A percentile compares a stretch with the other conserved stretches of the same genome.
These are phyloP conservation scores for Thermochaetoides dissita DNA, from an alignment of 2,329 filamentous ascomycete genomes.

Conservation along the genomic window DNA sequence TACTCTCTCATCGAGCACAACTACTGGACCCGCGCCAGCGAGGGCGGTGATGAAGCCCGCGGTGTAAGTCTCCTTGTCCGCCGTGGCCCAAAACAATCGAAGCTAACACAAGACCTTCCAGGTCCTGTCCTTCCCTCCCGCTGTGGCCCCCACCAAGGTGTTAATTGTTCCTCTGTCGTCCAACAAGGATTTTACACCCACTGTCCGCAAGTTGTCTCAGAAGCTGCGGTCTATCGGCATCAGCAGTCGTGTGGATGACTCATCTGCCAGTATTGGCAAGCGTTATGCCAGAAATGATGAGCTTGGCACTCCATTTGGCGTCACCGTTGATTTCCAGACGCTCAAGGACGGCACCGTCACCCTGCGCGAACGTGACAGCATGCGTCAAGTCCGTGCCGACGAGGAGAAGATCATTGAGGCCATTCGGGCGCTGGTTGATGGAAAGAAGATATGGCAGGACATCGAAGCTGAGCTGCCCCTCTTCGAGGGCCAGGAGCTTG, in stretches of 20 bases:
- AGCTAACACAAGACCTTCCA: constrained; percentile 21
- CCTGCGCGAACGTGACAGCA: constrained; percentile 79
- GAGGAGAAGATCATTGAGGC: constrained; percentile 68
- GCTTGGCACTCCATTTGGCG: constrained; percentile 81
- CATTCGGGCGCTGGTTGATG: constrained; percentile 40
- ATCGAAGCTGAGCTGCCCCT: constrained; percentile 65
- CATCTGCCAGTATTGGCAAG: constrained; percentile 84
- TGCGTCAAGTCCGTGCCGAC: constrained; percentile 74
- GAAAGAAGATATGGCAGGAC: constrained; percentile 48
- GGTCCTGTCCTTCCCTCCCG: constrained; percentile 41
- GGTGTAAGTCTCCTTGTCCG: constrained; percentile 47
- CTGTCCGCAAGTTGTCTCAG: constrained; percentile 57
- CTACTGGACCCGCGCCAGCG: constrained; percentile 71
- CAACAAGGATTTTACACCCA: constrained; percentile 68
- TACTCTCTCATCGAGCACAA: constrained; percentile 88
- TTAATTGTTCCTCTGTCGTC: constrained; percentile 78
- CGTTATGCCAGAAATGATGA: constrained; percentile 92
- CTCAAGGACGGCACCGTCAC: constrained; percentile 77
- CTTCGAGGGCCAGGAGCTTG: constrained; percentile 61
- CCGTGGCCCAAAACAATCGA: constrained; percentile 25
- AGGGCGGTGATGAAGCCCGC: constrained; percentile 67
- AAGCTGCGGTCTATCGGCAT: constrained; percentile 64
- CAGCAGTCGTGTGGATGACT: constrained; percentile 79
- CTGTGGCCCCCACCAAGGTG: constrained; percentile 87
- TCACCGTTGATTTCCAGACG: constrained; percentile 94